phyloP scores from a whole-genome alignment of 345 rosid genomes.

The Bruguiera gymnorhiza region DNA sequence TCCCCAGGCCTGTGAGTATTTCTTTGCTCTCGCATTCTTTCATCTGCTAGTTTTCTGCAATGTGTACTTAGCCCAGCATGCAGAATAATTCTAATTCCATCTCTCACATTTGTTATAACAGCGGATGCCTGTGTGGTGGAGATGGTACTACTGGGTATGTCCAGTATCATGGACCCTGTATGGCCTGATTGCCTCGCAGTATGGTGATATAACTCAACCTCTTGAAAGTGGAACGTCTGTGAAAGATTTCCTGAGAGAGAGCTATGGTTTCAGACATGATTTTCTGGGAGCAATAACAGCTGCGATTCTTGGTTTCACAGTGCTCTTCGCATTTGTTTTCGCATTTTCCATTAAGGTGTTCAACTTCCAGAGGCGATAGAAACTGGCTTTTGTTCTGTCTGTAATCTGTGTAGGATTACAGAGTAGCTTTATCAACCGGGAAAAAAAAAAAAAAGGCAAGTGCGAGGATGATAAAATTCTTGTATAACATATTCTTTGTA shows the following conservation, averaged over 20 bases:
- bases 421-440: too few species aligned
- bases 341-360: too few species aligned
- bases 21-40: background rate
- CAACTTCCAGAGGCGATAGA: too few species aligned
- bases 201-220: background rate
- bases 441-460: too few species aligned
- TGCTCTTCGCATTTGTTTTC: too few species aligned
- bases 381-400: too few species aligned
- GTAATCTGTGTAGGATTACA: too few species aligned
- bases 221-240: background rate
- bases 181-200: conserved; percentile 22
- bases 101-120: background rate
- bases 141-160: conserved; percentile 27
- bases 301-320: background rate
- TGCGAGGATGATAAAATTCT: too few species aligned
- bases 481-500: too few species aligned
- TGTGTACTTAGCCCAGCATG: too few species aligned
- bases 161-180: conserved; percentile 25
- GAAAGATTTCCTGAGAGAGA: background rate
- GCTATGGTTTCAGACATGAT: conserved; percentile 19
- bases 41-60: background rate
- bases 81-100: background rate
- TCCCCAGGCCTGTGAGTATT: conserved; percentile 54
- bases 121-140: conserved; percentile 29
- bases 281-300: conserved; percentile 18